Evolutionary conservation across 345 rosid species (phyloP), one percentile per base, ranked within the genome.

Genomic region (Raphanus raphanistrum): DNA sequence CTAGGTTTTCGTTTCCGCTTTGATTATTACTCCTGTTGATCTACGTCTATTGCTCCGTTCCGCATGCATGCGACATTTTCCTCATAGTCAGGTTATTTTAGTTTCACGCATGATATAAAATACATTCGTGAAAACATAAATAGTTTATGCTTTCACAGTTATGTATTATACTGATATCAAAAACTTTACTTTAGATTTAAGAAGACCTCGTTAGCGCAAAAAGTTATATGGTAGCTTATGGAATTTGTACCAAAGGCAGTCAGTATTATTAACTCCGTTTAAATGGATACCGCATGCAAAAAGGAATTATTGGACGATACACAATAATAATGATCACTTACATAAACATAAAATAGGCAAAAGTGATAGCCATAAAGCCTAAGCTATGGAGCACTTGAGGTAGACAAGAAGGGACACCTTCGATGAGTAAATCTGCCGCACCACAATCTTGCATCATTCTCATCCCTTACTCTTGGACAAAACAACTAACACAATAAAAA

Each of bases 321-420:
- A 63, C 21, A 27, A 62, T 65, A 71, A 71, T 71, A 71, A 71
- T 65, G 61, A 15, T 13, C 41, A 57, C 17, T 48, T 48, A 48
- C 6, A 78, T 13, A 61, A 28, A 60, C 29, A 25, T 64, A 55
- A 57, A 57, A 77, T 64, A 65, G 13, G 11, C 36, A 71, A 41
- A 71, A 65, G 72, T 65, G 67, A 52, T 10, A 70, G 25, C 63
- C 28, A 68, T 25, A 70, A 76, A 68, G 75, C 45, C 64, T 27
- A 76, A 70, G 75, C 75, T 62, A 63, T 4, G 52, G 57, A 69
- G 27, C 38, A 68, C 17, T 69, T 61, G 2, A 63, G 70, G 63
- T 71, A 58, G 81, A 78, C 81, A 72, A 65, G 55, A 72, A 43
- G 68, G 81, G 81, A 78, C 76, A 71, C 68, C 54, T 71, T 65